Base-by-base conservation (phyloP, 2,329 filamentous ascomycete genomes). In the Exophiala viscosa region DNA sequence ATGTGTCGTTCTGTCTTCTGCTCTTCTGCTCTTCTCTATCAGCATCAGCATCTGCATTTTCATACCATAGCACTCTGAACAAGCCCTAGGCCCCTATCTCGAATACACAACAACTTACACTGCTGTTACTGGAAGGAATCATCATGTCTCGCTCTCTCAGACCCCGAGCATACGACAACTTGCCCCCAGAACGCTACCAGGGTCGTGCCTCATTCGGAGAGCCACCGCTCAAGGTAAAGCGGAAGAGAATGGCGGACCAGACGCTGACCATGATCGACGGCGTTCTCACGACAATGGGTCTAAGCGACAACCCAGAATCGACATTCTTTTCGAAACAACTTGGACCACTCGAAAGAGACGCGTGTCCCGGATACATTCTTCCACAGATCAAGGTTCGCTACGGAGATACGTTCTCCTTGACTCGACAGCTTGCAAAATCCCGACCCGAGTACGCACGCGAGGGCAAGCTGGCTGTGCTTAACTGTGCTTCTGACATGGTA, bases 111-210 rank as follows among this genome's bases (percentile, higher is more conserved):
- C 23, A 28, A 5, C 23, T 28, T 7, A 28, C 8, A 28, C 23
- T 28, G 23, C 23, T 28, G 23, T 5, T 28, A 28, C 23, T 28
- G 5, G 23, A 28, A 28, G 5, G 8, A 5, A 28, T 28, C 31
- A 41, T 17, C 43, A 50, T 50, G 48, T 14, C 41, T 50, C 48
- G 34, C 34, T 23, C 13, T 20, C 31, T 15, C 34, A 40, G 42
- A 35, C 49, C 49, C n/a, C 49, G 49, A 32, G 42, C 42, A 17
- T 23, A 31, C 42, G 31, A 52, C 35, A 45, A 46, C 31, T 23
- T 52, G 33, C 49, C 49, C 15, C 6, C 42, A 41, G 49, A 52
- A 17, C 49, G 49, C 5, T 52, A 52, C 32, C 49, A 52, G 32
- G 49, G 49, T 20, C 49, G 49, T 34, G 49, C 49, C 35, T 52